phyloP scores from a whole-genome alignment of 2,329 filamentous ascomycete species.

The Penicillium italicum region DNA sequence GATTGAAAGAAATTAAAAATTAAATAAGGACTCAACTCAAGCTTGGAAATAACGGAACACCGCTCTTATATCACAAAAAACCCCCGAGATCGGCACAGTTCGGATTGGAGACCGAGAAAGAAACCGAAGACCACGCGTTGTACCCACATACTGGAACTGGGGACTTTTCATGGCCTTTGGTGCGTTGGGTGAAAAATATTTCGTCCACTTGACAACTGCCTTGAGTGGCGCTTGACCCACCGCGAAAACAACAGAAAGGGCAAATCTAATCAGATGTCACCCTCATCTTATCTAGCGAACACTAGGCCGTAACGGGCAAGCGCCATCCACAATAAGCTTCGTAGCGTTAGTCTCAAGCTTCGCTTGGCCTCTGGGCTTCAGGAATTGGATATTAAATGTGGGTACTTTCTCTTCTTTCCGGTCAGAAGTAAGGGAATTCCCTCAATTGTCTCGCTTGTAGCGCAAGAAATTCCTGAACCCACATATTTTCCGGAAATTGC shows the following conservation, averaged over 20 bases:
- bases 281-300: conserved; percentile 2
- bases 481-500: not conserved
- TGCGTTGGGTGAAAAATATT: not conserved
- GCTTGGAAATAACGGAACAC: not conserved
- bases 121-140: not conserved
- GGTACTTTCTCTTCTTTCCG: not conserved
- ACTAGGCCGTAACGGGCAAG: not conserved
- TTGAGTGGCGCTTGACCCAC: not conserved
- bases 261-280: conserved; percentile 7
- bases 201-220: not conserved
- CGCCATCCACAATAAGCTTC: not conserved
- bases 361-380: conserved; percentile 3
- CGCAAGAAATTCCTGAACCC: not conserved
- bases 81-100: not conserved
- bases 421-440: not conserved
- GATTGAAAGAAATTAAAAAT: not conserved
- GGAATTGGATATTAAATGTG: not conserved
- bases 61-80: not conserved
- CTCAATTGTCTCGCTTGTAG: not conserved
- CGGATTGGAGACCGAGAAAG: not conserved
- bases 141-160: not conserved
- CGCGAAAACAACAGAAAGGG: not conserved
- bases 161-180: not conserved
- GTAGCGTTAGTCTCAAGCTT: conserved; percentile 1
- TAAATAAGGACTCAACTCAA: not conserved